These are phyloP conservation scores for Colletotrichum sp. DNA, from an alignment of 2,329 filamentous ascomycete species.

Conservation along the genomic window DNA sequence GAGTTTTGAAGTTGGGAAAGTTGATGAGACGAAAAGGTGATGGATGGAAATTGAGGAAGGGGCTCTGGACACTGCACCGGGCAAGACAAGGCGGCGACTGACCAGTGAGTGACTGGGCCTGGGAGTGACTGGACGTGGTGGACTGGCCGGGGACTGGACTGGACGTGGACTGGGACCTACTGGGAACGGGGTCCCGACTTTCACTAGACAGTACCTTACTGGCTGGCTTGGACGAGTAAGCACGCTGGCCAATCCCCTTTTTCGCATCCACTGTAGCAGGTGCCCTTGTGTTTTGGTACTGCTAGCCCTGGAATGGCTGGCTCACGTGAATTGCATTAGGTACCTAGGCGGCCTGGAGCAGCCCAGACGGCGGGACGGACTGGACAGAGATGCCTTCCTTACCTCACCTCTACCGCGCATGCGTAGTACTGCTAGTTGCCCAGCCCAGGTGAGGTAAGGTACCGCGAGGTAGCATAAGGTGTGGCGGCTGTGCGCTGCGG, in stretches of 20 bases:
- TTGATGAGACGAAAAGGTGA: slow-evolving; percentile 37
- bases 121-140: not conserved
- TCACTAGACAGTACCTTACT: not conserved
- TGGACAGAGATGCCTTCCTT: not conserved
- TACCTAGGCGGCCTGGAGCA: not conserved
- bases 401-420: not conserved
- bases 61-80: slow-evolving; percentile 29
- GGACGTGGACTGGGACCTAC: not conserved
- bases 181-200: slow-evolving; percentile 12
- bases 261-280: slow-evolving; percentile 13
- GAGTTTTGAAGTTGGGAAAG: slow-evolving; percentile 32
- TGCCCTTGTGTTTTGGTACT: slow-evolving; percentile 15
- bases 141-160: not conserved
- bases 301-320: slow-evolving; percentile 20
- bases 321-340: slow-evolving; percentile 14
- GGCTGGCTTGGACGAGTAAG: slow-evolving; percentile 10
- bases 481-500: slow-evolving; percentile 8
- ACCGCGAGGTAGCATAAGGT: not conserved
- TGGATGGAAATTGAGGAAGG: slow-evolving; percentile 35
- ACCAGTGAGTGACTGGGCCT: not conserved
- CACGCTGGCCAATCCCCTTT: slow-evolving; percentile 16
- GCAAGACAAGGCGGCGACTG: slow-evolving; percentile 22
- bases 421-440: not conserved
- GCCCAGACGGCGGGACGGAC: not conserved
- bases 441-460: not conserved